Percentiles rank a stretch among this genome's conserved stretches.
These are phyloP conservation scores for Westerdykella sp. DNA, from an alignment of 2,329 filamentous ascomycete genomes.

Conservation along the genomic window DNA sequence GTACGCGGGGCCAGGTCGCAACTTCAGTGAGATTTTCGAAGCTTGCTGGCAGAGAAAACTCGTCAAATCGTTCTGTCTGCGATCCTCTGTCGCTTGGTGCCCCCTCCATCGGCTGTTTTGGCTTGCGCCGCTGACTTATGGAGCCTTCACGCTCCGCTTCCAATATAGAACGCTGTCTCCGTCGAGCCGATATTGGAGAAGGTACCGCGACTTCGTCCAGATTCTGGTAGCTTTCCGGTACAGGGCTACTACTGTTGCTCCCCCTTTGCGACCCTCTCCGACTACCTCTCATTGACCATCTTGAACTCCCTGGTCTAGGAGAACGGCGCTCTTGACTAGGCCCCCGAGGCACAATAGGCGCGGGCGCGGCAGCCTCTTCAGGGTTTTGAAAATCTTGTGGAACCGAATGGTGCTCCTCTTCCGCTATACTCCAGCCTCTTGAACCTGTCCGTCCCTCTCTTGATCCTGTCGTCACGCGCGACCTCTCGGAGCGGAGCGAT, in stretches of 20 bases:
- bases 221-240: conserved; percentile 9
- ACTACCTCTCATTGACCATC: not conserved
- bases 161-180: conserved; percentile 28
- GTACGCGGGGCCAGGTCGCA: not conserved
- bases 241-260: too few species aligned
- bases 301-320: not conserved
- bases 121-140: not conserved
- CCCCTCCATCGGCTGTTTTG: not conserved
- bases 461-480: not conserved
- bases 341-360: conserved; percentile 41
- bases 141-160: not conserved
- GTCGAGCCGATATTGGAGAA: conserved; percentile 42
- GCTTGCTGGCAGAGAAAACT: not conserved
- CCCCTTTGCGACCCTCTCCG: conserved; percentile 2
- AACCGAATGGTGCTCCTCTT: conserved; percentile 9
- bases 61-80: not conserved
- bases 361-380: conserved; percentile 29
- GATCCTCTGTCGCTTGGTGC: not conserved
- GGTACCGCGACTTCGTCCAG: conserved; percentile 28
- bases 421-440: conserved; percentile 3
- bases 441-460: not conserved
- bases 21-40: not conserved
- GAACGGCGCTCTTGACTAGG: conserved; percentile 7
- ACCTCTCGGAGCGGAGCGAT: conserved; percentile 20
- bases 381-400: conserved; percentile 21